Evolutionary conservation across 148 eudicot species (phyloP), one percentile per base, ranked within the genome.

Genomic region (Heliamphora exappendiculata): DNA sequence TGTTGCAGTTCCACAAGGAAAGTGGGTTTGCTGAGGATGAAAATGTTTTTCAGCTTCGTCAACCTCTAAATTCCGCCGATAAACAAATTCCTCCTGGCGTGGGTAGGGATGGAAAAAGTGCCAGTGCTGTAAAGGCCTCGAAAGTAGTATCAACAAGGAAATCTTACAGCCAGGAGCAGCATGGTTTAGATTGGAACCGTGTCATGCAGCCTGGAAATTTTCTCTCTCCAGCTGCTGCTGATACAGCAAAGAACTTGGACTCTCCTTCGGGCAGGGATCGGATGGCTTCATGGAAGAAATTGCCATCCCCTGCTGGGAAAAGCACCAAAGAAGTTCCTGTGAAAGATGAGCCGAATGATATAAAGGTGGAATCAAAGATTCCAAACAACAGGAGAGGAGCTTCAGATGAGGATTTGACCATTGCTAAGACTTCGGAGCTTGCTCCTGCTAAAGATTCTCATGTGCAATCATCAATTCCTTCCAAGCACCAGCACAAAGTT

Each of bases 1-100:
- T 96, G 91, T 75, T 96, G 83, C 99, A 96, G 77, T 96, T 93
- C 85, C 99, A 96, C 87, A 96, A 96, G 84, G 99, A 96, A 91
- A 96, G 93, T 85, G 92, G 89, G 47, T 88, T 89, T 82, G 93
- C 97, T 1, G 98, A 91, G 86, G 97, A 92, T 78, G 97, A 86
- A 59, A 86, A 79, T 79, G 85, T 88, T 44, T 88, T 88, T 72
- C 88, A 87, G 55, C 87, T 93, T 67, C 96, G 98, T n/a, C 87
- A 93, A 80, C 88, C 98, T 65, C 82, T 91, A 76, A 92, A 91
- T 77, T 87, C 89, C 81, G 86, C 87, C 26, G 96, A 88, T 58
- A 85, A 91, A 72, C 79, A 80, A 39, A 76, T 85, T 60, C 80
- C 93, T 75, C 64, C 76, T 41, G 78, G 79, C 37, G 75, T 81